Base-by-base conservation (phyloP, 2,329 filamentous ascomycete species). In the Aspergillus aculeatinus region DNA sequence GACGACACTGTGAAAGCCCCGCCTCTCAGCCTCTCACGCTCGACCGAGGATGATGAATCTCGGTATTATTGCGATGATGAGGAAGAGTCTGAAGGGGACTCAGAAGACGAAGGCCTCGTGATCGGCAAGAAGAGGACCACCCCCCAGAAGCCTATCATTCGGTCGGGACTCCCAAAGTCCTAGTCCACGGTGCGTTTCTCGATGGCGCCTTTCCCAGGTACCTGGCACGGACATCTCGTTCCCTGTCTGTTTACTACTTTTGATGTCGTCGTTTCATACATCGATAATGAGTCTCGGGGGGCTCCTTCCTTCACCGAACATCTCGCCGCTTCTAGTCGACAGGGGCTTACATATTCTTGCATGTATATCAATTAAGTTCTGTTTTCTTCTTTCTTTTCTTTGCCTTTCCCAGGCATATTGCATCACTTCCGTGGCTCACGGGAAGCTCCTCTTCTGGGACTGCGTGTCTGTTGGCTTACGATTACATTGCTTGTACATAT, bases 51-150 rank as follows among this genome's bases (percentile, higher is more conserved):
- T 48, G 74, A 77, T 33, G 74, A 77, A 57, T 70, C 68, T 35
- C 69, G 69, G 48, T 77, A 77, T 59, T 76, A 77, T 62, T 77
- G 74, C 56, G 75, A 77, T 54, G 75, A 78, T 55, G 77, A 79
- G 63, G 71, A 77, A 35, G 75, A 71, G 27, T 67, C 68, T 14
- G 67, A 74, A n/a, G 70, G 72, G 39, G 75, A 78, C 21, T 78
- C 76, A 2, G 77, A 78, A 64, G 77, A 79, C 35, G 77, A 79
- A 69, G 76, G 69, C 3, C 72, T 79, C 35, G 68, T 77, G 23
- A 75, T 79, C 60, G 76, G 76, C 29, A 76, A 74, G 60, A 73
- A 71, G 61, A 73, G 72, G 39, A 57, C 70, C 5, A 55, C 63
- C 4, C 61, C 65, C 29, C 67, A 71, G 57, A 66, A 65, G 53